Evolutionary conservation across 2,329 filamentous ascomycete species (phyloP), one percentile per base, ranked within the genome.

Genomic region (Arthroderma sp.): DNA sequence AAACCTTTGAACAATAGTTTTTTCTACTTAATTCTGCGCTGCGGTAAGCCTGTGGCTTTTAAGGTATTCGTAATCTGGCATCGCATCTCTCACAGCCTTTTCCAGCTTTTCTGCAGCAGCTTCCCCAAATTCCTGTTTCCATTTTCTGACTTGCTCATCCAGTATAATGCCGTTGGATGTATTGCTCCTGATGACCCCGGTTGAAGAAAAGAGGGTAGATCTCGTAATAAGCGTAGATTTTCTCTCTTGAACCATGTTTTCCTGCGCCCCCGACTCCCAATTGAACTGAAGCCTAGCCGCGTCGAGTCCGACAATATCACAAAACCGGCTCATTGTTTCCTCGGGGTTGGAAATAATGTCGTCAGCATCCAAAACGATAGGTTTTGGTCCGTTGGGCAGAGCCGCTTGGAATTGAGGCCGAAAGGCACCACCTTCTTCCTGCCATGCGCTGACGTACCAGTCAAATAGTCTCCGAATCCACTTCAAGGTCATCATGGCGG

Each of bases 1-100:
- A n/a, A n/a, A n/a, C n/a, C n/a, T n/a, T n/a, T n/a, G n/a, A n/a
- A n/a, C n/a, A n/a, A n/a, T n/a, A n/a, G n/a, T n/a, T n/a, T n/a
- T n/a, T n/a, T n/a, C n/a, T n/a, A n/a, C n/a, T n/a, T n/a, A n/a
- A n/a, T n/a, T n/a, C n/a, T n/a, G n/a, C n/a, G n/a, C n/a, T n/a
- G n/a, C n/a, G n/a, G n/a, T n/a, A n/a, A 45, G n/a, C 11, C 29
- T 40, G 15, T 11, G 43, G 3, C 48, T 55, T 45, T 53, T 57
- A 36, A 67, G 43, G 46, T 59, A 66, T 47, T 62, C 58, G 50
- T 66, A 67, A 43, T 66, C 62, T 22, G 55, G 53, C 62, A 66
- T 63, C 1, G 61, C 57, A 31, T 54, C 53, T 22, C 46, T 6
- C 9, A 61, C 57, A 11, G 47, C 44, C 31, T 51, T 51, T 45